Base-by-base conservation (phyloP, 805 yeast species). In the Yueomyces sinensis region DNA sequence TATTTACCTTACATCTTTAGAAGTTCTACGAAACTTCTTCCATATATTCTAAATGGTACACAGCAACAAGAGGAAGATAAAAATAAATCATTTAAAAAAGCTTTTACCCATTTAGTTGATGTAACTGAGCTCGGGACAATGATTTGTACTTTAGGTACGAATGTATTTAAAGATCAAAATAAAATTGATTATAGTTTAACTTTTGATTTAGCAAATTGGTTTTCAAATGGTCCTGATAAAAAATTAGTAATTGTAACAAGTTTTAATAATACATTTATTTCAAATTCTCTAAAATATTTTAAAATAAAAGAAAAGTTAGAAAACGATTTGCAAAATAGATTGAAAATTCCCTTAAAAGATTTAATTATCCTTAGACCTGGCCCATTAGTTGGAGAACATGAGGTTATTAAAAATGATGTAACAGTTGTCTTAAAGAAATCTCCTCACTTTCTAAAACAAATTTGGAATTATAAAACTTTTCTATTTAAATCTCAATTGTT, bases 321-420 rank as follows among this genome's bases (percentile, higher is more conserved):
- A 37, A 32, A 39, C 4, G 47, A 38, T 29, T 32, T 47, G 25
- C 30, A 36, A 27, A 34, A 36, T 27, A 30, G 30, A 14, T 19
- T 41, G 27, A 17, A 32, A 29, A 39, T 40, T 13, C 31, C 35
- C 4, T 31, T 45, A 25, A 32, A 36, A 13, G 41, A 42, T 15
- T 27, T 47, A 13, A 22, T 41, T 4, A 35, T 51, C 3, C 27
- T 51, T 14, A 39, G 51, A 36, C 56, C 56, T 9, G 56, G 56
- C n/a, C 53, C 56, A 17, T 22, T 50, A 4, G 35, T 47, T 16
- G 62, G 61, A 4, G 15, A 50, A 42, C 37, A 22, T 22, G 24
- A 7, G 7, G 39, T 32, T 5, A 29, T 27, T 36, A 43, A n/a
- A 28, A 17, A 33, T 13, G 31, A 35, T 9, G 32, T 16, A 17